Conservation (phyloP, 257 asterid species). For the Nicotiana sylvestris region DNA sequence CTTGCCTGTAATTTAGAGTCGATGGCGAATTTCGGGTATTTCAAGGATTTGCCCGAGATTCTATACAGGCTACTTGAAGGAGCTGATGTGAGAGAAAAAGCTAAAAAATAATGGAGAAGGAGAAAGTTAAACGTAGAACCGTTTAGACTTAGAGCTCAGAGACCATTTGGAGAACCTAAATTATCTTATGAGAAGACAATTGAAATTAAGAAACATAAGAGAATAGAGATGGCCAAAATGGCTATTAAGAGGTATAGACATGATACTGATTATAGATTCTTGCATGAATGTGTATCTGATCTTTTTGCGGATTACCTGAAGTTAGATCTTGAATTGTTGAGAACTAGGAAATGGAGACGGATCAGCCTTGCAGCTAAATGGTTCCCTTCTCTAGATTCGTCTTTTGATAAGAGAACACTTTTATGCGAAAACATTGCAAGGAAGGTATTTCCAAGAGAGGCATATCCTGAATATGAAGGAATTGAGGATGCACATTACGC, state of each 20-base stretch:
- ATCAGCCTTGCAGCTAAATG: slow-evolving; percentile 55
- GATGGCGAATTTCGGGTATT: slow-evolving; percentile 44
- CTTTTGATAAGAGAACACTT: slow-evolving; percentile 35
- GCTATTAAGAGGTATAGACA: slow-evolving; percentile 25
- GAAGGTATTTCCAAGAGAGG: slow-evolving; percentile 39
- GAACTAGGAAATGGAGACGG: slow-evolving; percentile 1
- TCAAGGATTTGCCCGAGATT: slow-evolving; percentile 50
- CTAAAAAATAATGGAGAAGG: slow-evolving; percentile 6
- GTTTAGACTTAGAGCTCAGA: too few relatives aligned
- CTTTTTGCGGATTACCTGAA: slow-evolving; percentile 28
- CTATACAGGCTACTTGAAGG: slow-evolving; percentile 48
- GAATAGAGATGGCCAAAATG: slow-evolving; percentile 30
- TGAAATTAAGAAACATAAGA: slow-evolving; percentile 10
- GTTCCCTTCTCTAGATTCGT: slow-evolving; percentile 53
- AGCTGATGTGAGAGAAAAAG: slow-evolving; percentile 16
- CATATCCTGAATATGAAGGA: slow-evolving; percentile 26
- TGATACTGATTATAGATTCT: slow-evolving; percentile 31
- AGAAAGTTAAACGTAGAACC: not conserved
- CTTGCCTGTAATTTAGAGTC: slow-evolving; percentile 32
- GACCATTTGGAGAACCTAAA: too few relatives aligned
- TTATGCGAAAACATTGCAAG: slow-evolving; percentile 45
- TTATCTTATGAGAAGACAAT: not conserved
- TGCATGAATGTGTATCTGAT: slow-evolving; percentile 39
- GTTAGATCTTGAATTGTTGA: slow-evolving; percentile 28
- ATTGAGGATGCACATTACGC: slow-evolving; percentile 47